Conservation (phyloP, 192 early-diverging fungal species). For the Coemansia sp. region DNA sequence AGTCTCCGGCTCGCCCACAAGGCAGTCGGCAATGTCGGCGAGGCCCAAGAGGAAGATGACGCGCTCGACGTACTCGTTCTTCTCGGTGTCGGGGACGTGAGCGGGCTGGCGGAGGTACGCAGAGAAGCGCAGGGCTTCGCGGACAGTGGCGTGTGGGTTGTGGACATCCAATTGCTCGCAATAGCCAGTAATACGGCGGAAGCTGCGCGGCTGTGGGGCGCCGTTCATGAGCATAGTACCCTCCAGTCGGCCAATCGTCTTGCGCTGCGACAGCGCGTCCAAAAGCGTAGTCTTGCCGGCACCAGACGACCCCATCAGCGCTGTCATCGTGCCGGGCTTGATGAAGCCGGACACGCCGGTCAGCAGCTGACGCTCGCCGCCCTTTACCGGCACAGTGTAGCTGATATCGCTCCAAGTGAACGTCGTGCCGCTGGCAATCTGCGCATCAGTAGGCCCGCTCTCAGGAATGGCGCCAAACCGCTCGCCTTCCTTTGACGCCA, state of each 20-base stretch:
- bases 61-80: slow-evolving; percentile 71
- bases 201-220: slow-evolving; percentile 51
- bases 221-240: slow-evolving; percentile 74
- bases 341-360: slow-evolving; percentile 69
- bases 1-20: slow-evolving; percentile 69
- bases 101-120: slow-evolving; percentile 68
- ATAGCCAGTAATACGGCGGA: slow-evolving; percentile 73
- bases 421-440: slow-evolving; percentile 55
- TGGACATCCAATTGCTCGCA: slow-evolving; percentile 85
- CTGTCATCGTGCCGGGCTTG: slow-evolving; percentile 75
- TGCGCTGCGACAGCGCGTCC: slow-evolving; percentile 73
- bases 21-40: slow-evolving; percentile 66
- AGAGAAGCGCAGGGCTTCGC: slow-evolving; percentile 63
- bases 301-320: slow-evolving; percentile 71
- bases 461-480: slow-evolving; percentile 8
- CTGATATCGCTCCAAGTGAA: slow-evolving; percentile 66
- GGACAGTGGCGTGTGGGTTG: slow-evolving; percentile 68
- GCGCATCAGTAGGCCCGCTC: slow-evolving; percentile 43
- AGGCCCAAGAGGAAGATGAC: slow-evolving; percentile 76
- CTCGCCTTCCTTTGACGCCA: slow-evolving; percentile 17
- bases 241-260: slow-evolving; percentile 64
- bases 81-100: slow-evolving; percentile 61
- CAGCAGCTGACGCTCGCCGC: slow-evolving; percentile 57
- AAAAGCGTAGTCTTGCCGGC: slow-evolving; percentile 77
- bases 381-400: slow-evolving; percentile 59